Evolutionary conservation across 2,329 filamentous ascomycete genomes (phyloP).

Genomic region (Pestalotiopsis sp.): DNA sequence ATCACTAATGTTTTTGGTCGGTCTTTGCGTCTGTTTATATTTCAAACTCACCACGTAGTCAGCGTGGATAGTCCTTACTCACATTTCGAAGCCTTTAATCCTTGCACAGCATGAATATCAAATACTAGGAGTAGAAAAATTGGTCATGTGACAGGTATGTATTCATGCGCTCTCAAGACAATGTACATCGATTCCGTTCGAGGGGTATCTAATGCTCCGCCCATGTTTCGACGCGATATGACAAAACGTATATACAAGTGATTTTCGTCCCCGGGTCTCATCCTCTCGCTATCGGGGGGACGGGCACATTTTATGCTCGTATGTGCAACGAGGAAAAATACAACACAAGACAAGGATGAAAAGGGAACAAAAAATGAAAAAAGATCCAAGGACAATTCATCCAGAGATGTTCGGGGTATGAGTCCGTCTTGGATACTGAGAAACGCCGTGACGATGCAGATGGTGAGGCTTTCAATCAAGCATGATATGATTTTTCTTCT

Average conservation of each 20-base stretch:
- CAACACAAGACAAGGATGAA: neutral
- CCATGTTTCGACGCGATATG: neutral
- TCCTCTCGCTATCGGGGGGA: neutral
- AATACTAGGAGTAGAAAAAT: neutral
- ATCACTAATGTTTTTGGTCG: neutral
- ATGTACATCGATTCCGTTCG: constrained; percentile 9
- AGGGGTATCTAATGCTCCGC: constrained; percentile 9
- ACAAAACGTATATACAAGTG: neutral
- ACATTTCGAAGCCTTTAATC: neutral
- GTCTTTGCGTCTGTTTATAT: neutral
- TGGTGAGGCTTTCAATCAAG: neutral
- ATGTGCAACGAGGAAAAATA: neutral
- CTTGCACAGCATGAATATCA: neutral
- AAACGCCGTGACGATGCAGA: constrained; percentile 2
- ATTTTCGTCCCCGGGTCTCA: neutral
- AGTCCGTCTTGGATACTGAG: neutral
- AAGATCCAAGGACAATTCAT: neutral
- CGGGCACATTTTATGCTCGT: neutral
- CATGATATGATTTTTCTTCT: neutral
- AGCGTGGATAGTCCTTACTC: neutral
- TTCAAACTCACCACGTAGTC: neutral
- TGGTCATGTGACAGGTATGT: neutral
- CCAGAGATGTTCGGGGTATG: neutral
- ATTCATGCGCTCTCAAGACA: neutral
- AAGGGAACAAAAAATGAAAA: neutral